Percentiles rank a stretch among this genome's conserved stretches.
phyloP scores from a whole-genome alignment of 1,284 basidiomycete species.

The Jaminaea rosea region DNA sequence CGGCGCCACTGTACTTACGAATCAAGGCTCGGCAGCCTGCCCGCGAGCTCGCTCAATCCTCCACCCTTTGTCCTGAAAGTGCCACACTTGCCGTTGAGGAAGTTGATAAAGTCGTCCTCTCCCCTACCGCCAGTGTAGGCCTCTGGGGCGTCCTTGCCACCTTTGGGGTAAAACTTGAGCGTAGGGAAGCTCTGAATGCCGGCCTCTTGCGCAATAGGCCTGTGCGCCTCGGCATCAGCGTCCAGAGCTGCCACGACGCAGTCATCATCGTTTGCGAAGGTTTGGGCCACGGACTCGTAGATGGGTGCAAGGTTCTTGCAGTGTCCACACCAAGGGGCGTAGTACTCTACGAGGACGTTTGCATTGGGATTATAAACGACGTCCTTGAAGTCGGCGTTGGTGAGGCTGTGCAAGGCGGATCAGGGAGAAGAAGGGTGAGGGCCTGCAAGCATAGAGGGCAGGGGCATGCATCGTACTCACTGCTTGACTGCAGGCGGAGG shows the following conservation, averaged over 20 bases:
- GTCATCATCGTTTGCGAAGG: constrained; percentile 71
- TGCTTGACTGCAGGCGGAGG: constrained; percentile 61
- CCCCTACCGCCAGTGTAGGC: constrained; percentile 62
- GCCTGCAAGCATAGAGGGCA: no score
- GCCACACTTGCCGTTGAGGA: constrained; percentile 74
- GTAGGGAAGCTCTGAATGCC: constrained; percentile 70
- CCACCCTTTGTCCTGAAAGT: constrained; percentile 74
- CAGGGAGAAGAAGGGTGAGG: no score
- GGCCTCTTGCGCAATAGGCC: constrained; percentile 64
- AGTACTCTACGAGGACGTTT: constrained; percentile 81
- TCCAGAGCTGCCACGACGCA: constrained; percentile 83
- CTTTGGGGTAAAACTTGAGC: constrained; percentile 78
- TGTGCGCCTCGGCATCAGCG: constrained; percentile 74
- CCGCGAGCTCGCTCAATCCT: constrained; percentile 69
- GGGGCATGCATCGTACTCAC: no score
- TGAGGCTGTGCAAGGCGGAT: constrained; percentile 61
- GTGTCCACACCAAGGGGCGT: constrained; percentile 67
- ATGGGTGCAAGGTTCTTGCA: constrained; percentile 78
- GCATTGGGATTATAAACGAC: constrained; percentile 66
- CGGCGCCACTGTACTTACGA: no score
- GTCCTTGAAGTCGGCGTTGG: constrained; percentile 64
- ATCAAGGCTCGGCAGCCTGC: constrained; percentile 70
- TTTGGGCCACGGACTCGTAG: constrained; percentile 73
- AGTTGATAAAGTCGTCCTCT: constrained; percentile 59
- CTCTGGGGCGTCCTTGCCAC: constrained; percentile 52